Percentiles rank a stretch among this genome's conserved stretches.
phyloP scores from a whole-genome alignment of 805 yeast species.

The Blastobotrys americana region DNA sequence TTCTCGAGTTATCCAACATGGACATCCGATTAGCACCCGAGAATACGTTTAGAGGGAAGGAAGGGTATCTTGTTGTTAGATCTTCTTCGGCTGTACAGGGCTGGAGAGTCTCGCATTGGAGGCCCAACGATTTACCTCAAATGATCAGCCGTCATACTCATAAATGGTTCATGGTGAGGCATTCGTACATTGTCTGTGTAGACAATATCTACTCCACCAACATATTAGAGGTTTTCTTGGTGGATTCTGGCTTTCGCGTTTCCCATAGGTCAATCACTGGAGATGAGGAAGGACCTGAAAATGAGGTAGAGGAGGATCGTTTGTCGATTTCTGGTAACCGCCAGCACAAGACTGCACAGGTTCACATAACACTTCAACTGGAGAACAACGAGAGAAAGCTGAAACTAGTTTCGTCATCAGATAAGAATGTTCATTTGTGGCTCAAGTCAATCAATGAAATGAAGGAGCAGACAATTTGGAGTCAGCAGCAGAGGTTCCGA shows the following conservation, averaged over 20 bases:
- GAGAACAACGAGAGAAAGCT: slow-evolving; percentile 38
- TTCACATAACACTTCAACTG: slow-evolving; percentile 23
- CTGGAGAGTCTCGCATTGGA: slow-evolving; percentile 90
- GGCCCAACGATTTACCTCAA: slow-evolving; percentile 66
- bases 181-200: slow-evolving; percentile 77
- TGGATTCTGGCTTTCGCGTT: slow-evolving; percentile 69
- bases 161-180: slow-evolving; percentile 86
- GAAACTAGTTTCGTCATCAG: slow-evolving; percentile 54
- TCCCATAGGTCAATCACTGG: slow-evolving; percentile 30
- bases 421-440: slow-evolving; percentile 81
- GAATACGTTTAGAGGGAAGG: slow-evolving; percentile 75
- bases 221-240: slow-evolving; percentile 83
- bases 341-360: slow-evolving; percentile 14
- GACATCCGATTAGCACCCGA: slow-evolving; percentile 80
- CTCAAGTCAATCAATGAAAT: slow-evolving; percentile 61
- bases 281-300: slow-evolving; percentile 19
- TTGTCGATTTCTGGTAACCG: not conserved
- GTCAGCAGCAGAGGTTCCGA: slow-evolving; percentile 64
- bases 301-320: slow-evolving; percentile 6
- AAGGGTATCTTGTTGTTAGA: slow-evolving; percentile 74
- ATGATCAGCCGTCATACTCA: slow-evolving; percentile 87
- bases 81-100: slow-evolving; percentile 86
- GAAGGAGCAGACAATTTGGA: slow-evolving; percentile 65
- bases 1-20: slow-evolving; percentile 84
- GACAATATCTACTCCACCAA: slow-evolving; percentile 80